A percentile compares a stretch with the other conserved stretches of the same genome.
Evolutionary conservation across 2,329 filamentous ascomycete species (phyloP).

Genomic region (Rutstroemia sp.): DNA sequence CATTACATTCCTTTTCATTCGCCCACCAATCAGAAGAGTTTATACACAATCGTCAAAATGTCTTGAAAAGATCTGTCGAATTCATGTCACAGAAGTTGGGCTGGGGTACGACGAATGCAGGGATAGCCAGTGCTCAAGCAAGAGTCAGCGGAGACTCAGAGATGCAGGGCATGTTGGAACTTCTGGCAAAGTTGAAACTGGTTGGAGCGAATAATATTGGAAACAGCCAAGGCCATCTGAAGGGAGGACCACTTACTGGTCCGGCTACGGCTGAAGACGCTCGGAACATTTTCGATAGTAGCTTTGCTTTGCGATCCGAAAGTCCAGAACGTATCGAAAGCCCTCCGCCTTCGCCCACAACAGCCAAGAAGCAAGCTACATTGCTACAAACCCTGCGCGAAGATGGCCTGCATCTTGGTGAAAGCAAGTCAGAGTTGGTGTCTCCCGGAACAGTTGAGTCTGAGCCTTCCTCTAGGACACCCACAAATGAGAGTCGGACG

Average conservation of each 20-base stretch:
- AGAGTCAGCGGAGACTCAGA: conserved; percentile 77
- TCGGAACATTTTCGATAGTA: conserved; percentile 78
- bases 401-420: conserved; percentile 16
- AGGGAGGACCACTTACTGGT: conserved; percentile 65
- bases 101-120: conserved; percentile 64
- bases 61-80: conserved; percentile 87
- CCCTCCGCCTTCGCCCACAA: conserved; percentile 19
- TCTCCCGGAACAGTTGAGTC: conserved; percentile 30
- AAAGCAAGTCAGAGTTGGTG: conserved; percentile 13
- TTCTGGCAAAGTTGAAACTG: conserved; percentile 74
- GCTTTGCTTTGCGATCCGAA: conserved; percentile 54
- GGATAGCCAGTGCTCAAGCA: conserved; percentile 76
- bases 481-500: conserved; percentile 49
- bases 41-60: conserved; percentile 84
- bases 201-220: conserved; percentile 59
- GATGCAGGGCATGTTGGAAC: conserved; percentile 82
- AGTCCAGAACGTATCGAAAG: conserved; percentile 40
- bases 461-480: conserved; percentile 44
- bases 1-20: conserved; percentile 96
- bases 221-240: conserved; percentile 36
- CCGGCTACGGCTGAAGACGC: conserved; percentile 61
- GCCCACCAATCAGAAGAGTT: conserved; percentile 91
- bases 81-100: conserved; percentile 86
- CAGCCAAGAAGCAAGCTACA: conserved; percentile 13
- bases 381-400: conserved; percentile 8